Evolutionary conservation across 208 protist genomes (phyloP).

Genomic region (Naegleria lovaniensis): DNA sequence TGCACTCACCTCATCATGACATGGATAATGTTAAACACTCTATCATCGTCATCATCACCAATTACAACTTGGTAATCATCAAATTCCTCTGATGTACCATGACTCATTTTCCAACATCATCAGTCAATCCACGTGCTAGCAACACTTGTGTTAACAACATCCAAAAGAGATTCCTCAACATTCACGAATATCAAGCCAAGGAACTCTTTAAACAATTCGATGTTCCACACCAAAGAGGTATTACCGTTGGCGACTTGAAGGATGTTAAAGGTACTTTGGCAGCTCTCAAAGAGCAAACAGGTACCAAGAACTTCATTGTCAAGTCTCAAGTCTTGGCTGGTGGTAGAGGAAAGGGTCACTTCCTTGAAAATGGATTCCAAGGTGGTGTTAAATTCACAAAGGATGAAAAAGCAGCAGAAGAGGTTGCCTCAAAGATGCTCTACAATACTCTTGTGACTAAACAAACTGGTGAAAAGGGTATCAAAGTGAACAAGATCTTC

Average conservation of each 20-base stretch:
- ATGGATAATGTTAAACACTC: too few relatives aligned
- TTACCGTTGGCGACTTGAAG: not conserved
- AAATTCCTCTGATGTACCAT: too few relatives aligned
- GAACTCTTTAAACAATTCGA: not conserved
- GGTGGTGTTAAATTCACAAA: slow-evolving; percentile 70
- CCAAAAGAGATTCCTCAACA: not conserved
- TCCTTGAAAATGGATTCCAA: slow-evolving; percentile 82
- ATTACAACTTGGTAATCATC: too few relatives aligned
- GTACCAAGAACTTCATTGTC: slow-evolving; percentile 82
- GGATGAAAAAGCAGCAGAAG: slow-evolving; percentile 60
- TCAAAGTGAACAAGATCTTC: slow-evolving; percentile 76
- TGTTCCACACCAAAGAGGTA: slow-evolving; percentile 13
- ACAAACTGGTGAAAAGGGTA: slow-evolving; percentile 91
- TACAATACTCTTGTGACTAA: slow-evolving; percentile 96
- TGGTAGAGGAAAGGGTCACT: slow-evolving; percentile 95
- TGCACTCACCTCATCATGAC: too few relatives aligned
- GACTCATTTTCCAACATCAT: too few relatives aligned
- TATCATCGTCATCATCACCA: too few relatives aligned
- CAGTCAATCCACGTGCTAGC: too few relatives aligned
- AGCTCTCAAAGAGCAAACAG: not conserved
- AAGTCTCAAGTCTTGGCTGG: slow-evolving; percentile 98
- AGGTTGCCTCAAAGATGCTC: slow-evolving; percentile 90
- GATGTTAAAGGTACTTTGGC: not conserved
- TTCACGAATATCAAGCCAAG: slow-evolving; percentile 28
- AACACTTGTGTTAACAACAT: not conserved